Conservation (phyloP, 2,329 filamentous ascomycete genomes). For the Diaporthe ampelina region DNA sequence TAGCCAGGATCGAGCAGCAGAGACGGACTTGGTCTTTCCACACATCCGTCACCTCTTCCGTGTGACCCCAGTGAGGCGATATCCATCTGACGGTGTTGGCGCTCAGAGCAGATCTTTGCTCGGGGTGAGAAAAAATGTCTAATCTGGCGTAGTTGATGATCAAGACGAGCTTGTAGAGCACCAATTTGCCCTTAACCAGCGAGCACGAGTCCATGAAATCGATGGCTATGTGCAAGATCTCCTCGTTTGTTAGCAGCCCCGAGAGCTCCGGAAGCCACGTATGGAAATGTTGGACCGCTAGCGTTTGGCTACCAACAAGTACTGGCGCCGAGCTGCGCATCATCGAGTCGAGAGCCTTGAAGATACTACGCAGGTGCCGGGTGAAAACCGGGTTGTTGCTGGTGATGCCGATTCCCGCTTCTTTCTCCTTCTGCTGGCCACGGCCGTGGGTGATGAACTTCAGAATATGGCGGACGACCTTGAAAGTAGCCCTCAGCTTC, state of each 20-base stretch:
- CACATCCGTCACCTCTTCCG: constrained; percentile 80
- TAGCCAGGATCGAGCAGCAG: constrained; percentile 92
- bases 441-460: constrained; percentile 95
- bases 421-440: constrained; percentile 88
- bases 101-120: constrained; percentile 80
- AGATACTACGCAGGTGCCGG: constrained; percentile 86
- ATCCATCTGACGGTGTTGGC: constrained; percentile 92
- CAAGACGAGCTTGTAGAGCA: constrained; percentile 91
- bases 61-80: constrained; percentile 90
- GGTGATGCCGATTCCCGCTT: constrained; percentile 87
- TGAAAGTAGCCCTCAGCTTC: constrained; percentile 90
- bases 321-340: constrained; percentile 91
- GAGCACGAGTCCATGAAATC: constrained; percentile 95
- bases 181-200: constrained; percentile 88
- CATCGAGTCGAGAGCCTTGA: constrained; percentile 88
- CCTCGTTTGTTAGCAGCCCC: constrained; percentile 81
- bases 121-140: constrained; percentile 83
- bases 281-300: constrained; percentile 96
- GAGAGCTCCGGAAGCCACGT: constrained; percentile 95
- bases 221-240: constrained; percentile 91
- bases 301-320: constrained; percentile 92
- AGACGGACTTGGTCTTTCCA: constrained; percentile 94
- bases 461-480: constrained; percentile 92
- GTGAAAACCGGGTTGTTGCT: constrained; percentile 81
- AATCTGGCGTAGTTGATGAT: constrained; percentile 92